Base-by-base conservation (phyloP, 192 early-diverging fungal genomes). In the Entomortierella lignicola region DNA sequence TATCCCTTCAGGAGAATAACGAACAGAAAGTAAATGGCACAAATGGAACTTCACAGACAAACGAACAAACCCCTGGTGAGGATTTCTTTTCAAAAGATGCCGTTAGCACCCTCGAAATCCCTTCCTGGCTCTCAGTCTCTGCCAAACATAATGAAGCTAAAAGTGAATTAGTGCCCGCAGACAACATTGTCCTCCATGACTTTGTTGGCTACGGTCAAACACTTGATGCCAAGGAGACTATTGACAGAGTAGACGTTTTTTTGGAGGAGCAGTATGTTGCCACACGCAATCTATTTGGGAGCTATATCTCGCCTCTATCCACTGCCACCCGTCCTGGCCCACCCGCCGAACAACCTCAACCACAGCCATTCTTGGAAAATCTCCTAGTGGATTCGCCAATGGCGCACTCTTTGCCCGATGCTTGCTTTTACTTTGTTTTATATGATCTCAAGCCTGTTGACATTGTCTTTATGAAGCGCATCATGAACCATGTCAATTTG, bases 401-500 rank as follows among this genome's bases (percentile, higher is more conserved):
- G 75, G 75, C 68, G 1, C 75, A 79, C 27, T 55, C 75, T 7
- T 47, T 79, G 11, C 75, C 75, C 0, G 75, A 79, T n/a, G 75
- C 75, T 10, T 79, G 75, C 25, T 42, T 79, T 11, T 79, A 79
- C 57, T 79, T 79, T 66, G 62, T 79, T 30, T 56, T 71, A 11
- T 68, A 64, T 23, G 84, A 84, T 39, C 86, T 96, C 62, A 89
- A 88, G 55, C 91, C 93, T 34, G 85, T 97, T 10, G 97, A 99
- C 67, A 95, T 99, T 69, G 91, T 94, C 80, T 93, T 98, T 65
- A 99, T 99, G 95, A 96, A 96, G 86, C 91, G 94, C 44, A 87
- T 99, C 64, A 92, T 95, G 61, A 88, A 89, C 20, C 90, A 94
- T 56, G 95, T 97, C 54, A 99, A 99, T 80, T 80, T 99, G 58